Evolutionary conservation across 768 basidiomycete genomes (phyloP), one percentile per base, ranked within the genome.

Genomic region (Cantharellus anzutake): DNA sequence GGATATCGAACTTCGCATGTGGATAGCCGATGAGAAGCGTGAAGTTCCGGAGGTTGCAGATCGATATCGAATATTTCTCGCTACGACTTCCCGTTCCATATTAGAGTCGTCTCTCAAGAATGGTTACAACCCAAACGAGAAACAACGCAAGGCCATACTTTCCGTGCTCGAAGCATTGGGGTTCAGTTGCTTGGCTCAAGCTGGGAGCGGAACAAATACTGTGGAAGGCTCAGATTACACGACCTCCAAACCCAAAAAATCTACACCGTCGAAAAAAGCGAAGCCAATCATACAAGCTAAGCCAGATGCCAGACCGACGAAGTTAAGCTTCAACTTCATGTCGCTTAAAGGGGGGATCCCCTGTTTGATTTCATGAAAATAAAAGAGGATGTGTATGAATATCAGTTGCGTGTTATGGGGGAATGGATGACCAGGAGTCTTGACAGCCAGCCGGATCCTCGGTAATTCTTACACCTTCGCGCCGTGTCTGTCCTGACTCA

Each of bases 341-440:
- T 41, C 14, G 5, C 39, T 16, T 37, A 40, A 16, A 5, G 42
- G 42, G 35, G 40, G 42, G 35, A 5, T 41, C 69, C 74, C 0
- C 56, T 73, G 4, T 67, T 80, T 62, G 65, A 71, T 7, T 83
- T 77, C 63, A 81, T 84, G 80, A 65, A 60, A 0, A 76, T 83
- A 59, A 70, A 63, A 1, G 81, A 83, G 60, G 71, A 80, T 60
- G 79, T 80, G 1, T 67, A 81, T 4, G 68, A 71, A 7, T 86
- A 83, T 81, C 83, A 85, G 66, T 70, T 86, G 35, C 75, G 80
- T n/a, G 67, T 77, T 5, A 84, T 83, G 60, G 84, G 83, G 3
- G 77, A 82, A 63, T 81, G 72, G 65, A 82, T 86, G 83, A 82
- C 84, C 64, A 72, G 83, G 41, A 80, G 76, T 61, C 81, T 86